Evolutionary conservation across 257 asterid genomes (phyloP).

Genomic region (Vinca minor): DNA sequence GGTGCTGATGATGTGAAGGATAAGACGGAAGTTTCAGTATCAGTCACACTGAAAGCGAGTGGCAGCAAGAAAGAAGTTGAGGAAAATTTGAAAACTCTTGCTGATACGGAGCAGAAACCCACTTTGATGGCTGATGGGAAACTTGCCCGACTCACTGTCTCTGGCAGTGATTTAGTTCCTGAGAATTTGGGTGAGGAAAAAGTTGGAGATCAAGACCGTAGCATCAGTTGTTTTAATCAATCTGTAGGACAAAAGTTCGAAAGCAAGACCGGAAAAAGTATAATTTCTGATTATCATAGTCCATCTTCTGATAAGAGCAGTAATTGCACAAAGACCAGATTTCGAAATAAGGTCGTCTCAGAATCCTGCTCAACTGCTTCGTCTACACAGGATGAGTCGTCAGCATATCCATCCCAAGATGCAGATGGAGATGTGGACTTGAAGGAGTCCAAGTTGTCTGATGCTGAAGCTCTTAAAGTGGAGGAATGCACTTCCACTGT

Average conservation of each 20-base stretch:
- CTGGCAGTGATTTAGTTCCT: conserved; percentile 10
- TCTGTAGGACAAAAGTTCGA: conserved; percentile 12
- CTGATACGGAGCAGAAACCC: conserved; percentile 16
- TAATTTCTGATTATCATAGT: conserved; percentile 22
- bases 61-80: conserved; percentile 16
- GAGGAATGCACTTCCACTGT: conserved; percentile 19
- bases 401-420: conserved; percentile 22
- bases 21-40: conserved; percentile 16
- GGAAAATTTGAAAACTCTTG: conserved; percentile 22
- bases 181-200: conserved; percentile 18
- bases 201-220: conserved; percentile 22
- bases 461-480: conserved; percentile 21
- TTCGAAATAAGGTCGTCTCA: conserved; percentile 23
- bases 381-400: conserved; percentile 15
- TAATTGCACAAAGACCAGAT: conserved; percentile 17
- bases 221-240: conserved; percentile 12
- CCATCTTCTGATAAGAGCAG: conserved; percentile 17
- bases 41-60: conserved; percentile 7
- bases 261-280: conserved; percentile 7
- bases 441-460: conserved; percentile 20
- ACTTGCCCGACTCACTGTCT: conserved; percentile 12
- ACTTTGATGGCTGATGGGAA: conserved; percentile 15
- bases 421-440: conserved; percentile 16
- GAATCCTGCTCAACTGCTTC: conserved; percentile 20
- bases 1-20: conserved; percentile 20